phyloP scores from a whole-genome alignment of 2,329 filamentous ascomycete genomes.

The Scedosporium aurantiacum region DNA sequence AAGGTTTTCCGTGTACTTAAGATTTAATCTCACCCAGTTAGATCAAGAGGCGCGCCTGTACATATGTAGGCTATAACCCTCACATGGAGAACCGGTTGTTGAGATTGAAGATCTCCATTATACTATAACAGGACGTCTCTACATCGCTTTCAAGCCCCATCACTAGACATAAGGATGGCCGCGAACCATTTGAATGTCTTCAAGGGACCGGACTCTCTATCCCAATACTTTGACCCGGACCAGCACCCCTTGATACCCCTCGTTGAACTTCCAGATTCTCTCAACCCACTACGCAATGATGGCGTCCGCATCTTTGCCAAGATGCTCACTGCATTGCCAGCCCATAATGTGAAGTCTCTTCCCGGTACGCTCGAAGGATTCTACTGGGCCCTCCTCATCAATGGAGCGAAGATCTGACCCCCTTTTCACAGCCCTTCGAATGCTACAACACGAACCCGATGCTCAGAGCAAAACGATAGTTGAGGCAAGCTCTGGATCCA shows the following conservation, averaged over 20 bases:
- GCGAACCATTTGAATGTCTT: slow-evolving; percentile 39
- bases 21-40: too few relatives aligned
- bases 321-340: slow-evolving; percentile 51
- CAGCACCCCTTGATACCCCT: slow-evolving; percentile 44
- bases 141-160: neutral
- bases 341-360: slow-evolving; percentile 52
- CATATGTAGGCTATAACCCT: neutral
- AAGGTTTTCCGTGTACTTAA: too few relatives aligned
- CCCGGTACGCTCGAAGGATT: slow-evolving; percentile 28
- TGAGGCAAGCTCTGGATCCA: slow-evolving; percentile 52
- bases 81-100: neutral
- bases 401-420: neutral
- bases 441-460: slow-evolving; percentile 30
- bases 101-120: neutral
- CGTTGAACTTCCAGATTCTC: slow-evolving; percentile 43
- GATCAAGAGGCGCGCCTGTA: neutral
- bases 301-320: slow-evolving; percentile 53
- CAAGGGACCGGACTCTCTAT: slow-evolving; percentile 43
- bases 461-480: slow-evolving; percentile 38
- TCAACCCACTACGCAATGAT: slow-evolving; percentile 46
- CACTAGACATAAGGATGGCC: neutral
- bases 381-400: neutral
- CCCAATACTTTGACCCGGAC: slow-evolving; percentile 49
- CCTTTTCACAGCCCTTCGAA: slow-evolving; percentile 10
- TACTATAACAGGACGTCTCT: neutral